phyloP scores from a whole-genome alignment of 225 moss, liverwort and hornwort species.

The Sphagnum tenellum region DNA sequence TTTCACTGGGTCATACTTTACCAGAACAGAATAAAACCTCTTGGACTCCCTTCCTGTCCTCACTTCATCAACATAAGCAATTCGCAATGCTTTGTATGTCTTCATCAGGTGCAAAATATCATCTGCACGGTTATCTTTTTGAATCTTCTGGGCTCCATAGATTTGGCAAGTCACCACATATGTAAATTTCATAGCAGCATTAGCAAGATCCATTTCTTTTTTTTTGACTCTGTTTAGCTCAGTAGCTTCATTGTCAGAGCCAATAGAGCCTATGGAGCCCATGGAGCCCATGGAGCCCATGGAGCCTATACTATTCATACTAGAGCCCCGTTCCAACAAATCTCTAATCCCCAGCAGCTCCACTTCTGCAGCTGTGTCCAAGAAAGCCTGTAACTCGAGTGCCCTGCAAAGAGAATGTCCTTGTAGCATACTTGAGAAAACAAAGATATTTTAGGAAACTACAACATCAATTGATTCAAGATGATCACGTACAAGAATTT shows the following conservation, averaged over 20 bases:
- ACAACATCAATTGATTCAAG: too few relatives aligned
- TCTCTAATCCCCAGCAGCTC: conserved; percentile 62
- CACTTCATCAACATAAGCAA: conserved; percentile 91
- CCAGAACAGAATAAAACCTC: conserved; percentile 64
- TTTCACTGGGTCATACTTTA: conserved; percentile 62
- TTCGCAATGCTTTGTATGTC: conserved; percentile 65
- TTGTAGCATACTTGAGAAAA: too few relatives aligned
- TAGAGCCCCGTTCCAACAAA: conserved; percentile 65
- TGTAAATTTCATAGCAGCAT: conserved; percentile 88
- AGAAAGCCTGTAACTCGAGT: conserved; percentile 72
- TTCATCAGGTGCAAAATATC: conserved; percentile 75
- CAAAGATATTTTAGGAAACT: too few relatives aligned
- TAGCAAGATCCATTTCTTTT: conserved; percentile 50
- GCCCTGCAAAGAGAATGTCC: conserved; percentile 40
- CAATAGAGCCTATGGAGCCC: background rate
- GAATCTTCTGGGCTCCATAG: conserved; percentile 70
- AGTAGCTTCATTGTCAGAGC: conserved; percentile 16
- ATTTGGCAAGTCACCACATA: conserved; percentile 96
- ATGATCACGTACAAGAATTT: too few relatives aligned
- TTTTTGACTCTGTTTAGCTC: conserved; percentile 3
- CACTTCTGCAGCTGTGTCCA: conserved; percentile 59
- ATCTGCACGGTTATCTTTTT: conserved; percentile 42
- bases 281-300: conserved; percentile 18
- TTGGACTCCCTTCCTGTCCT: conserved; percentile 1
- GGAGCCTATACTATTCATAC: conserved; percentile 28